Evolutionary conservation across 345 rosid genomes (phyloP).

Genomic region (Camelina sativa): DNA sequence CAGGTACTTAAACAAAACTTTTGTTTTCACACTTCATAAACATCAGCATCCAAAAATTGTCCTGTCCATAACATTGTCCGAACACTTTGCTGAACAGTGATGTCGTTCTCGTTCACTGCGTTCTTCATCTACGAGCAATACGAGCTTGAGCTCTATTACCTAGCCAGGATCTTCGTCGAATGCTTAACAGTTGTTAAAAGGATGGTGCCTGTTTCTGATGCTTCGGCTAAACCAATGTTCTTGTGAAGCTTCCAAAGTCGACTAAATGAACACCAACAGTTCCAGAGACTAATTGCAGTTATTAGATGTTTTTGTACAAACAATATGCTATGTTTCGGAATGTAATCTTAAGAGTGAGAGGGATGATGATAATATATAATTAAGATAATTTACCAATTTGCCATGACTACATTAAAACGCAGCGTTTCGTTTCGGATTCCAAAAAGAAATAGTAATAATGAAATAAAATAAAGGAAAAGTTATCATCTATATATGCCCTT

Average conservation of each 20-base stretch:
- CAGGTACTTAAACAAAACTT: slow-evolving; percentile 50
- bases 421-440: background rate
- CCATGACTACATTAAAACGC: slow-evolving; percentile 15
- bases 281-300: slow-evolving; percentile 20
- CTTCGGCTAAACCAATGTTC: slow-evolving; percentile 43
- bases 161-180: slow-evolving; percentile 42
- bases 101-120: slow-evolving; percentile 68
- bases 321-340: slow-evolving; percentile 17
- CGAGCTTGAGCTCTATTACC: slow-evolving; percentile 64
- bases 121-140: slow-evolving; percentile 87
- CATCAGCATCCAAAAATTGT: background rate
- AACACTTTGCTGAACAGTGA: slow-evolving; percentile 53
- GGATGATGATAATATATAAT: background rate
- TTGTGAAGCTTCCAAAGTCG: slow-evolving; percentile 34
- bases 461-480: background rate
- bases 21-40: slow-evolving; percentile 3
- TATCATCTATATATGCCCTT: background rate
- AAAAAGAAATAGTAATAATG: background rate
- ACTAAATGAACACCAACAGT: background rate
- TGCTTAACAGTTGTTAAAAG: slow-evolving; percentile 40
- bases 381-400: background rate
- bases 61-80: slow-evolving; percentile 32
- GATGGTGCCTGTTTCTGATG: slow-evolving; percentile 42
- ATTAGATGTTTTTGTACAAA: slow-evolving; percentile 8
- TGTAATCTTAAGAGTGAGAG: slow-evolving; percentile 7